Conservation (phyloP, 116 monocot species). For the Phalaenopsis hybrid region DNA sequence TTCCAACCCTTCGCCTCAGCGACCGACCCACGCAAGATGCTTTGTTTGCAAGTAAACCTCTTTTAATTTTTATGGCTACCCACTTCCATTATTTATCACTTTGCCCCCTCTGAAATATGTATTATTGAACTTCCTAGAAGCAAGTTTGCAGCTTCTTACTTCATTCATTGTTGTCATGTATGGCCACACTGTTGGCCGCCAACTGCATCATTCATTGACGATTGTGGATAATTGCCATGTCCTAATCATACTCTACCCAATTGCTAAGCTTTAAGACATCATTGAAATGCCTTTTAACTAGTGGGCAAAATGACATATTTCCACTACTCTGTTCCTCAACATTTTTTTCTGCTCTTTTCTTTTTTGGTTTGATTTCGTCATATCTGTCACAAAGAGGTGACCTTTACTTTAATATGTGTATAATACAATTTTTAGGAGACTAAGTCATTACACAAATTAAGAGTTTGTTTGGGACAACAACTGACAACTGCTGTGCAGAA, state of each 20-base stretch:
- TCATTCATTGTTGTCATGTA: neutral
- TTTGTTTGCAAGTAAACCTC: constrained; percentile 21
- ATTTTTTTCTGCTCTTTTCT: neutral
- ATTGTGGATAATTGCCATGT: neutral
- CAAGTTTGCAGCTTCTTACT: neutral
- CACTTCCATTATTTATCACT: neutral
- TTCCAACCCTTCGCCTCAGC: constrained; percentile 13
- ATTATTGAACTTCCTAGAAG: neutral
- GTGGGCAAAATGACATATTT: neutral
- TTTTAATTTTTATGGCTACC: neutral
- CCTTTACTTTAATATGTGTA: neutral
- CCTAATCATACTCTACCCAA: constrained; percentile 6
- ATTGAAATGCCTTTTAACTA: neutral
- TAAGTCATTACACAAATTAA: too few species aligned
- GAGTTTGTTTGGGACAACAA: too few species aligned
- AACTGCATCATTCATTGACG: neutral
- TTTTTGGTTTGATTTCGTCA: neutral
- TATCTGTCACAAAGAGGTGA: neutral
- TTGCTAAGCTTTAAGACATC: constrained; percentile 2
- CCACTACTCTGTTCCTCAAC: neutral
- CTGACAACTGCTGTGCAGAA: too few species aligned
- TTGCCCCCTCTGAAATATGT: neutral
- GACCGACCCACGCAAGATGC: constrained; percentile 13
- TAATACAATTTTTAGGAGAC: neutral
- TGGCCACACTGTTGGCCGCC: neutral